A percentile compares a stretch with the other conserved stretches of the same genome.
phyloP scores from a whole-genome alignment of 179 eudicot species.

The Camellia oleifera region DNA sequence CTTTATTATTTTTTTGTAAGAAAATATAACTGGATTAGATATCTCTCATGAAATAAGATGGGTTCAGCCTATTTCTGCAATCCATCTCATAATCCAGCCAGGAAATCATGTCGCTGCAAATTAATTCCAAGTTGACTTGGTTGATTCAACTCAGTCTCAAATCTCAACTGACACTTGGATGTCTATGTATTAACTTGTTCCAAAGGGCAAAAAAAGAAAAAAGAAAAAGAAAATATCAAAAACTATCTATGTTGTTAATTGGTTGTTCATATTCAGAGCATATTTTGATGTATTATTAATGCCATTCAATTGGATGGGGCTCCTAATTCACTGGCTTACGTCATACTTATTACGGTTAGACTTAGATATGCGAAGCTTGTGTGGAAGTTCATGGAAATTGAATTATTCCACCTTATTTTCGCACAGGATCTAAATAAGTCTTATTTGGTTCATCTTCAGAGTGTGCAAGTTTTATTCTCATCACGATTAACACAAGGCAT shows the following conservation, averaged over 20 bases:
- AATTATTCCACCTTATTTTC: neutral
- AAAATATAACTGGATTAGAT: too few species aligned
- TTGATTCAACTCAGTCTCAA: neutral
- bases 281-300: neutral
- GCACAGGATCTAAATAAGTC: neutral
- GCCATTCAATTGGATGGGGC: neutral
- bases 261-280: neutral
- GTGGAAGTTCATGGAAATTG: neutral
- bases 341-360: neutral
- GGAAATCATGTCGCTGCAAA: too few species aligned
- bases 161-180: neutral
- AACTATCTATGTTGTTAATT: neutral
- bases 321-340: neutral
- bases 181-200: neutral
- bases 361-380: neutral
- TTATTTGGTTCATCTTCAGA: neutral
- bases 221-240: neutral
- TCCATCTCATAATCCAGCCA: too few species aligned
- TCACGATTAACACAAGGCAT: neutral
- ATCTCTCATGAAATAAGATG: too few species aligned
- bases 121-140: neutral
- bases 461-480: too few species aligned
- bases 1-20: too few species aligned
- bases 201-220: neutral
- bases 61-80: too few species aligned